These are phyloP conservation scores for Phoma sp. DNA, from an alignment of 2,329 filamentous ascomycete species.

Conservation along the genomic window DNA sequence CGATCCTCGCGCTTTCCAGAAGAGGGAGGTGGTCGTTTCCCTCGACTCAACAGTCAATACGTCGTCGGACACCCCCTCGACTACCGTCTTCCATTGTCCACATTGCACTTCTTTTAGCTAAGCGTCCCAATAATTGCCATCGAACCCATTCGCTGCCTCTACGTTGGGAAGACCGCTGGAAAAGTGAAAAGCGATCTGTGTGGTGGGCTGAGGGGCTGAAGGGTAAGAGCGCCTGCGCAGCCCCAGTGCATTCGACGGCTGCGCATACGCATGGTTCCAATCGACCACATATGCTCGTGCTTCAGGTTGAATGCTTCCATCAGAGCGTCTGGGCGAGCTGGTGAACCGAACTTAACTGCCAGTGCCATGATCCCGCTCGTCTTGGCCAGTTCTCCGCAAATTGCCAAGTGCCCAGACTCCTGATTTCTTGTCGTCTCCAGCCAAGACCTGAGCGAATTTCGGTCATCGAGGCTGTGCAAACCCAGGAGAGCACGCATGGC, in stretches of 20 bases:
- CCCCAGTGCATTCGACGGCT: neutral
- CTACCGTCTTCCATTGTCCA: neutral
- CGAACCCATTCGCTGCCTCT: neutral
- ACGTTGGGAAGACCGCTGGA: neutral
- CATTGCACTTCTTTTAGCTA: neutral
- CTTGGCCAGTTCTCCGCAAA: constrained; percentile 14
- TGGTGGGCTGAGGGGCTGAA: neutral
- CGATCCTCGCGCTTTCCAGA: constrained; percentile 8
- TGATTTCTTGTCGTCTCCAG: neutral
- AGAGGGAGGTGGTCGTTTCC: constrained; percentile 11
- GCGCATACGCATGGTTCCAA: neutral
- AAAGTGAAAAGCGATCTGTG: neutral
- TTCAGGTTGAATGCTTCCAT: neutral
- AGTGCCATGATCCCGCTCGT: constrained; percentile 20
- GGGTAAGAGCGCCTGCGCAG: neutral
- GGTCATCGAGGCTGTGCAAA: constrained; percentile 19
- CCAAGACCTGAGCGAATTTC: constrained; percentile 15
- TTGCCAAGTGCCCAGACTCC: constrained; percentile 15
- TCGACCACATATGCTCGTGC: neutral
- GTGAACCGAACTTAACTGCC: constrained; percentile 5
- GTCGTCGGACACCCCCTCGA: neutral
- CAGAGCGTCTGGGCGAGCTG: constrained; percentile 1
- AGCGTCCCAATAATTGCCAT: neutral
- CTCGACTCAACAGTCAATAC: constrained; percentile 3
- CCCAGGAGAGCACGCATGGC: constrained; percentile 12